Evolutionary conservation across 257 asterid species (phyloP), one percentile per base, ranked within the genome.

Genomic region (Hygrophila difformis): DNA sequence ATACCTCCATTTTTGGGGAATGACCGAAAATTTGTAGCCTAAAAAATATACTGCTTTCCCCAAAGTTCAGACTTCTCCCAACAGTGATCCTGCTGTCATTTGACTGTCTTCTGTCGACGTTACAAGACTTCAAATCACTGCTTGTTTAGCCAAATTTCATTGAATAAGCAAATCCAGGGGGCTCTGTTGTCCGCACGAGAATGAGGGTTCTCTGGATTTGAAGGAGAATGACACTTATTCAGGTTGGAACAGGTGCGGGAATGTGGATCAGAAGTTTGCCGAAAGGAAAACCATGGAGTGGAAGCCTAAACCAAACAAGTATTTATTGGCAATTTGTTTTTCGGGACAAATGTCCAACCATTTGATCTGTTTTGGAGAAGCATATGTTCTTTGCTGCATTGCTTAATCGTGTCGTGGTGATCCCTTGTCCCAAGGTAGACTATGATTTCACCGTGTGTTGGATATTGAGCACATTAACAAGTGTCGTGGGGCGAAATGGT

Each of bases 291-390:
- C 89, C 1, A 61, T 76, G 6, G 94, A 80, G 29, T 91, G 97
- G 99, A 73, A 83, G 43, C 99, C 97, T 20, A 76, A 54, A 57
- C 38, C 80, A 2, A 62, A 71, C 68, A 91, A 81, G 87, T 83
- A 76, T 51, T 70, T 91, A 74, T 74, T 91, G 55, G 95, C 95
- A 0, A 70, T 91, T 39, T 91, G 99, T 38, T 77, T 67, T 15
- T 91, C 97, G 1, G 95, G 99, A 9, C 99, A 91, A 66, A 86
- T 91, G 95, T 91, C 97, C 1, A 91, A 91, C 62, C 99, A 76
- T 71, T 71, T 91, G 82, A 83, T 86, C 59, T 91, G 99, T 65
- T 66, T n/a, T 91, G 55, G 99, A 86, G 78, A 91, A 82, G 75
- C 99, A 86, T 49, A 82, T 82, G 95, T 76, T 86, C 60, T 91